Base-by-base conservation (phyloP, 768 basidiomycete genomes). In the Trametes meyenii region DNA sequence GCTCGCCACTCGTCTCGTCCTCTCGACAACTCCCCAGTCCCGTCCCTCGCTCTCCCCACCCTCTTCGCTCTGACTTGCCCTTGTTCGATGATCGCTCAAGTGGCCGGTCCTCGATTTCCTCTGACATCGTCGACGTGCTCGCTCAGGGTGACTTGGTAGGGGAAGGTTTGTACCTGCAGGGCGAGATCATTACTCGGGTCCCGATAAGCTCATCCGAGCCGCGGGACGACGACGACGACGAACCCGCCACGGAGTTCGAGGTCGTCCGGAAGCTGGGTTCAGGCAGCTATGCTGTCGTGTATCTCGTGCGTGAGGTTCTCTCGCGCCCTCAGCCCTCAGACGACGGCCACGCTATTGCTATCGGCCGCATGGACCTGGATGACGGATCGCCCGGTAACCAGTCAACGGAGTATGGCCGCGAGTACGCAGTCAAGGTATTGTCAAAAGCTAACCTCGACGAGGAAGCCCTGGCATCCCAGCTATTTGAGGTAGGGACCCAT, bases 341-440 rank as follows among this genome's bases (percentile, higher is more conserved):
- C 35, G 67, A 74, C 45, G 70, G 63, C 58, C 82, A 84, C 69
- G 79, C 81, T 45, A 84, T 87, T 66, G 81, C 83, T 14, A 58
- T 66, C 70, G 70, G 70, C 50, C 69, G 68, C 55, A 68, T 75
- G 56, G 74, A 76, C 55, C 63, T 75, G 51, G 66, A 70, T 51
- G 72, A 71, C 44, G 66, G 62, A 5, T 67, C 65, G 39, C 64
- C 57, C 54, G 60, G 63, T 48, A 53, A 58, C 48, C 62, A 72
- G 52, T 51, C 61, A 45, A 67, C 57, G 43, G 73, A 74, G 59
- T 91, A 93, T 65, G 92, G 91, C 23, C 83, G 88, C 59, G 85
- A 94, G 71, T 92, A 87, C 74, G 97, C 97, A n/a, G 85, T 98
- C 77, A 98, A 99, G 81, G 91, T 93, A 75, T 80, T 98, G 65